Base-by-base conservation (phyloP, 164 flowering plant species). In the Chimonanthus salicifolius region DNA sequence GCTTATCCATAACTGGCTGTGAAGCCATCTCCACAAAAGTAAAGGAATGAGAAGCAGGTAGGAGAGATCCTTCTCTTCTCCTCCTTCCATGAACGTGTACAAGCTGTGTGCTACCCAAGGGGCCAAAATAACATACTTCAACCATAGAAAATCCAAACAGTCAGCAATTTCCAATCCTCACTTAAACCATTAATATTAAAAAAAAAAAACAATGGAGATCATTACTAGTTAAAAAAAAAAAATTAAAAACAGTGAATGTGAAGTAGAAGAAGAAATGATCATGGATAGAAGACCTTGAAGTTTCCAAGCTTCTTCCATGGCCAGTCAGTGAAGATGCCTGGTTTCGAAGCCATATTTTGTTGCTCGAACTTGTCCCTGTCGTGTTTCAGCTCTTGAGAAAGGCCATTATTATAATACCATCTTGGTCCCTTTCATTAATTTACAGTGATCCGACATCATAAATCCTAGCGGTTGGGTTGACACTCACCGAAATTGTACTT, bases 281-380 rank as follows among this genome's bases (percentile, higher is more conserved):
- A 54, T n/a, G 16, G 45, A 7, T 13, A 11, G 33, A 63, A 7
- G 3, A 83, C 85, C 83, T 81, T 83, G 69, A 62, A 81, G 75
- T 33, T 69, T 4, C 85, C 85, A 64, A 83, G 83, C 58, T 72
- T 48, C 65, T 72, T 72, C 85, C 85, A 83, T 71, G 85, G 85
- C 85, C 85, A 83, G 18, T 83, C 75, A 0, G 83, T 79, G 64
- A 83, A 82, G 68, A 74, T 64, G 7, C 85, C 85, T 47, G 85
- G 85, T 49, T 58, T 78, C 11, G 83, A 69, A 60, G 85, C 85
- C 85, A 83, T 46, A 3, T 47, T 49, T 5, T 33, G 33, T 33
- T 33, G 33, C 33, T 33, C 33, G 33, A 33, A 33, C 33, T 33
- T 33, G 33, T 33, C 33, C 33, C 33, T 33, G 33, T 33, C 2